Evolutionary conservation across 2,329 filamentous ascomycete species (phyloP), one percentile per base, ranked within the genome.

Genomic region (Penicillium hesseltinei): DNA sequence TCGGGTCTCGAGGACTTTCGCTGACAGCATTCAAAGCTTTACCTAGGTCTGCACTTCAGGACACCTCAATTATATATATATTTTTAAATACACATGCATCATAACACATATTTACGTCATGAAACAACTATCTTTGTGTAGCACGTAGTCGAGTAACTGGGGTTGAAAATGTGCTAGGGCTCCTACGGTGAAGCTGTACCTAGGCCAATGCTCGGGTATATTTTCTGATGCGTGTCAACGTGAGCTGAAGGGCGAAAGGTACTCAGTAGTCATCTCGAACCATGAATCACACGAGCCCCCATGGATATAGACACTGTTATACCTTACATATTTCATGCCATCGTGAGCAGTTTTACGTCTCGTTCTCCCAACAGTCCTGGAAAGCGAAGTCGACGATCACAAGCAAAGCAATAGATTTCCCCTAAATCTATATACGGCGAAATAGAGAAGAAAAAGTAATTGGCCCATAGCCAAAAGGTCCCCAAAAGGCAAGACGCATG

Each of bases 11-110:
- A 33, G 19, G 50, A 57, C 53, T 60, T 42, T 36, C 23, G 63
- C 65, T 67, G 33, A 67, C 54, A 35, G 42, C 54, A 59, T 61
- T 51, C 17, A 10, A 57, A 62, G 53, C 11, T 57, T 6, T 46
- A 10, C 45, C 45, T 36, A 53, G 46, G 47, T 38, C 31, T 36
- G 9, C 36, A n/a, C 4, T 11, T 36, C 10, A 9, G n/a, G 23
- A 23, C 29, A 36, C 17, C 31, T n/a, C 35, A 5, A 21, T 21
- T 21, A 21, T 21, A 4, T 35, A 11, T 35, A 47, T 23, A 17
- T 19, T 9, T 9, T 44, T 13, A 25, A 50, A 50, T 39, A 11
- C 9, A 55, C 2, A 7, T 49, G 15, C 40, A 10, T 36, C 21
- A 21, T 44, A 51, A 21, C 36, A 40, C 13, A 39, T 10, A n/a